Percentiles rank a stretch among this genome's conserved stretches.
These are phyloP conservation scores for Leccinum ochraceum DNA, from an alignment of 768 basidiomycete species.

Conservation along the genomic window DNA sequence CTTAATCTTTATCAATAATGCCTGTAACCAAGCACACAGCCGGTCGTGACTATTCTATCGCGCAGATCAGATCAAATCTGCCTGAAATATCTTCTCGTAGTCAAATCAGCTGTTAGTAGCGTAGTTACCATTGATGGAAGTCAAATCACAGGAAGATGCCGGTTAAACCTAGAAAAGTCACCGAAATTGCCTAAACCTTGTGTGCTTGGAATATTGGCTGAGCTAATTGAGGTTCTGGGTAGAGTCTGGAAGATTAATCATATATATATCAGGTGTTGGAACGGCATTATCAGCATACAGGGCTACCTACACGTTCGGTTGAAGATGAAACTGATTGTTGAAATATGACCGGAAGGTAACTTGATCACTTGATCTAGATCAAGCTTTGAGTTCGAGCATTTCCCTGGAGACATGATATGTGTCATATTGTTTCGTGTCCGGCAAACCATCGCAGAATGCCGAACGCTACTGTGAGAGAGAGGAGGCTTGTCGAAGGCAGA, in stretches of 20 bases:
- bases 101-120: neutral
- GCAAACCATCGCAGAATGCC: neutral
- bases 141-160: neutral
- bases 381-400: neutral
- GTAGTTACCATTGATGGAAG: neutral
- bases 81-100: neutral
- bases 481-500: neutral
- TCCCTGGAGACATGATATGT: neutral
- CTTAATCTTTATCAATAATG: no score
- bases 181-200: neutral
- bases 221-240: neutral
- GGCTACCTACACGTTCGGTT: neutral
- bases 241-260: neutral
- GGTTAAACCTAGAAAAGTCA: neutral
- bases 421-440: neutral
- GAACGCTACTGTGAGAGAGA: neutral
- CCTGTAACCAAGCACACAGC: no score
- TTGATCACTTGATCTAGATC: neutral
- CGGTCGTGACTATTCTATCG: neutral
- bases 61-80: neutral
- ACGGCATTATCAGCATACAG: neutral
- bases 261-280: neutral
- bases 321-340: neutral
- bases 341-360: neutral
- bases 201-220: neutral